Conservation (phyloP, 2,329 filamentous ascomycete species). For the Trichoderma koningiopsis region DNA sequence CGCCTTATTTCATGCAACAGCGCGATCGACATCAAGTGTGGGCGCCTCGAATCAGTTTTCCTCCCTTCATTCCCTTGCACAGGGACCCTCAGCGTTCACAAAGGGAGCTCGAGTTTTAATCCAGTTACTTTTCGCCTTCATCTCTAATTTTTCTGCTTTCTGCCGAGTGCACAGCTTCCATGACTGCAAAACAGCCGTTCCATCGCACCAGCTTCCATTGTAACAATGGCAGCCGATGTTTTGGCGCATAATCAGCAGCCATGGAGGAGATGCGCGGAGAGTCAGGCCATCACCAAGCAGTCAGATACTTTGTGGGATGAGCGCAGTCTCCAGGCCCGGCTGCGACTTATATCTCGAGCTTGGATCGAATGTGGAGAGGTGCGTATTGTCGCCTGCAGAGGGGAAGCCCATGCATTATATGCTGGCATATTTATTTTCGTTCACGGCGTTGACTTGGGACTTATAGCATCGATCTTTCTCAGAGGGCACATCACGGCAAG, state of each 20-base stretch:
- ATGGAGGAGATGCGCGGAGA: constrained; percentile 16
- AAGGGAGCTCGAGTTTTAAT: background rate
- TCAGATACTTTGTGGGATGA: constrained; percentile 34
- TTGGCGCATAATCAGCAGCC: background rate
- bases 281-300: background rate
- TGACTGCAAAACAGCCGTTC: constrained; percentile 17
- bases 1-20: background rate
- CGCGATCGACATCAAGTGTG: background rate
- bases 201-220: constrained; percentile 19
- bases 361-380: constrained; percentile 37
- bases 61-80: constrained; percentile 7
- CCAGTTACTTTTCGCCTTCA: background rate
- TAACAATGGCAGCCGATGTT: constrained; percentile 24
- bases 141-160: background rate
- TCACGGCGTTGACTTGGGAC: constrained; percentile 5
- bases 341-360: constrained; percentile 40
- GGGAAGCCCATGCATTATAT: background rate
- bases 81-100: background rate
- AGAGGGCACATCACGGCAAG: constrained; percentile 16
- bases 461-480: constrained; percentile 10
- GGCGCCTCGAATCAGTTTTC: background rate
- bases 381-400: constrained; percentile 4
- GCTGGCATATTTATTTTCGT: background rate
- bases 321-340: constrained; percentile 32
- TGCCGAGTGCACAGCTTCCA: constrained; percentile 17